These are phyloP conservation scores for Striga hermonthica DNA, from an alignment of 305 asterid species.

Conservation along the genomic window DNA sequence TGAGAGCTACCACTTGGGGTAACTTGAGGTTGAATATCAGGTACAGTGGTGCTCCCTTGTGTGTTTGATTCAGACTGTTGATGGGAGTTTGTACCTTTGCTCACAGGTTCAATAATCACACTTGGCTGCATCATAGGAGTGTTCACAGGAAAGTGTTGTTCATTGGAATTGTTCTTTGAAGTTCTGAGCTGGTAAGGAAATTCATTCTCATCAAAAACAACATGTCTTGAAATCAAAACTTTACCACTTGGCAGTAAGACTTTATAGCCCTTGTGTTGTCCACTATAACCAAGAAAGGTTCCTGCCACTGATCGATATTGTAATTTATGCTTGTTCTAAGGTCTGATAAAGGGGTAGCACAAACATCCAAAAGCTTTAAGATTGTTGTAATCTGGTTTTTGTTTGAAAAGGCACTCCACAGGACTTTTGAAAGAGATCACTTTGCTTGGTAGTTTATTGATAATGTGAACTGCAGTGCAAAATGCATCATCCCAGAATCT, in stretches of 20 bases:
- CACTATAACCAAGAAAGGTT: not conserved
- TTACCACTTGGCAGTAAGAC: not conserved
- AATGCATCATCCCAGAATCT: no score
- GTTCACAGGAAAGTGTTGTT: not conserved
- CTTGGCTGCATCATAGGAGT: not conserved
- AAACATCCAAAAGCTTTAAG: not conserved
- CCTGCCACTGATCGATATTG: not conserved
- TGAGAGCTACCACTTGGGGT: no score
- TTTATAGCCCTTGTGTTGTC: not conserved
- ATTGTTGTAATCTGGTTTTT: not conserved
- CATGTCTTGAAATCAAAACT: not conserved
- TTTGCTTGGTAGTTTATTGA: not conserved
- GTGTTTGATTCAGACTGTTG: no score
- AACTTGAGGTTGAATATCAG: no score
- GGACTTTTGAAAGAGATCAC: not conserved
- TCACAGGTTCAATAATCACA: no score
- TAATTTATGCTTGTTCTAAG: not conserved
- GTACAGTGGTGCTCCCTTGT: no score
- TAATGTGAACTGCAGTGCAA: not conserved
- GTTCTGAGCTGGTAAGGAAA: not conserved
- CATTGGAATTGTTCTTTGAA: no score
- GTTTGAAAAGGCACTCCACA: not conserved
- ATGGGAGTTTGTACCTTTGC: no score
- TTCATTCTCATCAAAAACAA: not conserved
- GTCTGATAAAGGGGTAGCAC: not conserved